Percentiles rank a stretch among this genome's conserved stretches.
phyloP scores from a whole-genome alignment of 1,284 basidiomycete genomes.

The Irpex lacteus region DNA sequence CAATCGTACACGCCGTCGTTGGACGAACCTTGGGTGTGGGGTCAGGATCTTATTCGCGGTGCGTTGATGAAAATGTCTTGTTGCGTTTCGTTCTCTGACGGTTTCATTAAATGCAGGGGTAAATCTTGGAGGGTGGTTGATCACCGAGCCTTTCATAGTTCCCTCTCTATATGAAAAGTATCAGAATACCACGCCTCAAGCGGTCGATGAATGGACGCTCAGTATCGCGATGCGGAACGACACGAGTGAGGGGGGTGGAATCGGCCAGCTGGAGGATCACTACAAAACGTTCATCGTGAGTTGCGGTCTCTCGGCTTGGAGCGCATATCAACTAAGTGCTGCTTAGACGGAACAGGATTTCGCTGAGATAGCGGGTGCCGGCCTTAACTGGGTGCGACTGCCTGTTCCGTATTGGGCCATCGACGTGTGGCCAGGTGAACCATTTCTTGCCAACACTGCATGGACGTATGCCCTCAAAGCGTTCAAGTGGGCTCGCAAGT shows the following conservation, averaged over 20 bases:
- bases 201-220: slow-evolving; percentile 78
- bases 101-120: slow-evolving; percentile 35
- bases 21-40: slow-evolving; percentile 62
- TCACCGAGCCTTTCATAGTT: slow-evolving; percentile 64
- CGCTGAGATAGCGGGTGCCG: slow-evolving; percentile 87
- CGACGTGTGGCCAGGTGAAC: slow-evolving; percentile 69
- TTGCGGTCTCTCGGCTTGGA: slow-evolving; percentile 13
- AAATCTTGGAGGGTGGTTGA: slow-evolving; percentile 65
- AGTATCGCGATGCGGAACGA: slow-evolving; percentile 64
- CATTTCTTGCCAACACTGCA: slow-evolving; percentile 71
- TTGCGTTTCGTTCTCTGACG: background rate
- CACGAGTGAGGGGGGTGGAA: slow-evolving; percentile 47
- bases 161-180: slow-evolving; percentile 53
- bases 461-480: slow-evolving; percentile 84
- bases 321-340: slow-evolving; percentile 5
- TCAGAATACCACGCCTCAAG: slow-evolving; percentile 31
- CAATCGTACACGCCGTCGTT: slow-evolving; percentile 75
- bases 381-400: slow-evolving; percentile 83
- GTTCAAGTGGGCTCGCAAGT: slow-evolving; percentile 86
- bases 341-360: slow-evolving; percentile 84
- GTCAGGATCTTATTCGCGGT: slow-evolving; percentile 39
- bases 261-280: slow-evolving; percentile 70
- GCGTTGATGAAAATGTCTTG: slow-evolving; percentile 8
- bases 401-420: slow-evolving; percentile 90
- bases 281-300: slow-evolving; percentile 81